These are phyloP conservation scores for Naematelia aurantialba DNA, from an alignment of 768 basidiomycete species.

Conservation along the genomic window DNA sequence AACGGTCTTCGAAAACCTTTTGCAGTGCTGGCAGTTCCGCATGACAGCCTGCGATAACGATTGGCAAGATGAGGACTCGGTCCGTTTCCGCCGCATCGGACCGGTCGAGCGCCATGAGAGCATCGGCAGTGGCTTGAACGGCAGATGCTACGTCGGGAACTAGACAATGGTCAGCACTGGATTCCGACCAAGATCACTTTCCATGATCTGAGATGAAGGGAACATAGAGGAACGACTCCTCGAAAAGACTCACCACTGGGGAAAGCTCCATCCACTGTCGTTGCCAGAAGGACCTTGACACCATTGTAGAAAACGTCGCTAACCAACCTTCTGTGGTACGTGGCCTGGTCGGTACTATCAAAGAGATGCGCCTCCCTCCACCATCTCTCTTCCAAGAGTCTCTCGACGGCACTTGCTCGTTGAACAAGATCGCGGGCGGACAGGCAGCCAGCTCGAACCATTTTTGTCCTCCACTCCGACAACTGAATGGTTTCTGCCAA, in stretches of 20 bases:
- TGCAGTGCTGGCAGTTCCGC: constrained; percentile 8
- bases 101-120: constrained; percentile 13
- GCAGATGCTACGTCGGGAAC: constrained; percentile 20
- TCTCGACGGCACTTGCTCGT: constrained; percentile 13
- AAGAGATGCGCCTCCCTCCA: constrained; percentile 25
- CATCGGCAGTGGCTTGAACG: constrained; percentile 14
- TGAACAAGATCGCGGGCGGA: constrained; percentile 15
- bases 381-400: constrained; percentile 13
- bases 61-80: constrained; percentile 22
- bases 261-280: constrained; percentile 18
- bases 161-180: too few species aligned
- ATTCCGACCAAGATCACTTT: too few species aligned
- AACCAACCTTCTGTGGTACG: constrained; percentile 4
- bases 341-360: background rate
- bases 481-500: constrained; percentile 16
- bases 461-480: constrained; percentile 24
- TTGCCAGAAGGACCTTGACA: constrained; percentile 20
- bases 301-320: constrained; percentile 21
- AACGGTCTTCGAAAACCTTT: constrained; percentile 12
- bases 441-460: constrained; percentile 12
- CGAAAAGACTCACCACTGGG: constrained; percentile 20
- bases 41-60: constrained; percentile 27
- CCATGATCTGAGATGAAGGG: too few species aligned
- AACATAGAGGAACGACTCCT: too few species aligned
- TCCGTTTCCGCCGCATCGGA: constrained; percentile 9